Evolutionary conservation across 1,139 yeast species (phyloP), one percentile per base, ranked within the genome.

Genomic region (Nematodospora anomalae): DNA sequence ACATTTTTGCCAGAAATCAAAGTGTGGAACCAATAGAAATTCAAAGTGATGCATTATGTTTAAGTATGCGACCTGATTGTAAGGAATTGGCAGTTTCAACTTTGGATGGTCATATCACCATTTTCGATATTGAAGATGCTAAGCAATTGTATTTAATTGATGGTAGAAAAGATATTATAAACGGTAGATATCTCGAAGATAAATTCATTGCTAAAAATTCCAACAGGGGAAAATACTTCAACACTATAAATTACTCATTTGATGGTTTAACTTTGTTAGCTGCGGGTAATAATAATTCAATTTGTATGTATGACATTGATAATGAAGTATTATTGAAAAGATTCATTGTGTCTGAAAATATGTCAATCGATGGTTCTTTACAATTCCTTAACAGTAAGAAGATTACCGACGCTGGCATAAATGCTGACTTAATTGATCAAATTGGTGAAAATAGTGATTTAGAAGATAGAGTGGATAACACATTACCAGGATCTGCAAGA

Each of bases 21-120:
- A 81, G 80, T 33, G 95, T 87, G 32, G 99, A 92, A 60, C 97
- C 98, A 4, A 78, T 92, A 51, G 89, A 85, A 51, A 78, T 88
- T 21, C 78, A 75, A 41, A 78, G 92, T 26, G 98, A 92, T 58
- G 96, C 88, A n/a, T 70, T 92, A 46, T 74, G 89, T 23, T 69
- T 94, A 28, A 76, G 88, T 1, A 77, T 92, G 76, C 76, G 96
- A 53, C 97, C 97, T 0, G 97, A 92, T 58, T 88, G 96, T 15
- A 84, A 87, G 55, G 87, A 86, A 55, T 73, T 94, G 32, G 95
- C 96, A 0, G 95, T 86, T 2, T 75, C 94, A 23, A 83, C 97
- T 1, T 71, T 92, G 50, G 95, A 86, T 58, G 99, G 99, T 3
- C 89, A 87, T 54, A 69, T 92, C 16, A 64, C 87, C 1, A 76